A percentile compares a stretch with the other conserved stretches of the same genome.
Conservation (phyloP, 1,284 basidiomycete species). For the Ceratobasidium sp. region DNA sequence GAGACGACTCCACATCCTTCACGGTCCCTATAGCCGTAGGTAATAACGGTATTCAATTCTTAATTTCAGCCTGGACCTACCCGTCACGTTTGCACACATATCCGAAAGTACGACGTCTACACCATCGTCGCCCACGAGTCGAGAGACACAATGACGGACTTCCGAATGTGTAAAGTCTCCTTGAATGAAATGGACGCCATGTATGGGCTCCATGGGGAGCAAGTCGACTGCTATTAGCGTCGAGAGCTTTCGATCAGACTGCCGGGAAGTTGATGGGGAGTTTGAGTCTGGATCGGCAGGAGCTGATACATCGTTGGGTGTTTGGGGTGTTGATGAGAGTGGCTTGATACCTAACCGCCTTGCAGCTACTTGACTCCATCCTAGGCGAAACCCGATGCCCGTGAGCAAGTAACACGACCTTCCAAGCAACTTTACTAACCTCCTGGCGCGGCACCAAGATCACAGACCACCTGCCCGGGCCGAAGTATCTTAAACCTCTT, state of each 20-base stretch:
- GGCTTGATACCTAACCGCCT: constrained; percentile 53
- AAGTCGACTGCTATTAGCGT: constrained; percentile 81
- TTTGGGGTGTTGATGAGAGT: no score
- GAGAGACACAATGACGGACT: constrained; percentile 65
- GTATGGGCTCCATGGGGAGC: constrained; percentile 74
- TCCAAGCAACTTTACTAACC: constrained; percentile 53
- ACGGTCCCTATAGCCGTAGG: constrained; percentile 63
- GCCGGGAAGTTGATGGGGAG: no score
- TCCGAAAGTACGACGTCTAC: constrained; percentile 82
- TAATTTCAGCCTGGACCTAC: neutral
- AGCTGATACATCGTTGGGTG: neutral
- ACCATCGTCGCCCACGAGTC: constrained; percentile 63
- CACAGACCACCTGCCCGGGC: constrained; percentile 73
- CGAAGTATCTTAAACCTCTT: constrained; percentile 65
- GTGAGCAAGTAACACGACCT: neutral
- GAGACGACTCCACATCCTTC: constrained; percentile 70
- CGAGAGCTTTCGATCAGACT: constrained; percentile 57
- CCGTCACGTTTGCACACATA: constrained; percentile 75
- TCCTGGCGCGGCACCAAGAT: constrained; percentile 88
- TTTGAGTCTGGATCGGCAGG: neutral
- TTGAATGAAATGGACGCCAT: constrained; percentile 75
- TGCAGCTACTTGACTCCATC: constrained; percentile 86
- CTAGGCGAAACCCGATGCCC: neutral
- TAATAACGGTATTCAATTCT: neutral
- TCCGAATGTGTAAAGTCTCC: constrained; percentile 79